These are phyloP conservation scores for Talaromyces stipitatus DNA, from an alignment of 495 filamentous ascomycete genomes.

Conservation along the genomic window DNA sequence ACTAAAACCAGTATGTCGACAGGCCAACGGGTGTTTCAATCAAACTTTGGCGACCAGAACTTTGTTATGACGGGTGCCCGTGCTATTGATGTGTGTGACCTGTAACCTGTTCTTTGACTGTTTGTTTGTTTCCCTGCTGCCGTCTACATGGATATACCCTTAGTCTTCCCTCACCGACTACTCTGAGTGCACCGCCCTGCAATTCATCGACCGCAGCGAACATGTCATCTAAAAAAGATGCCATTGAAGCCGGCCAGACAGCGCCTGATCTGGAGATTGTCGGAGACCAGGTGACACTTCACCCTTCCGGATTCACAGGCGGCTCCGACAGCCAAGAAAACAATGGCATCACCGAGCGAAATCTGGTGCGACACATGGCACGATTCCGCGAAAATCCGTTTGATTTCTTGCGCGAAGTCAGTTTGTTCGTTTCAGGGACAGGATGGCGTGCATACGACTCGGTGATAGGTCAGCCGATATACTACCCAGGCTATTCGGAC, in stretches of 20 bases:
- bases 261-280: conserved; percentile 81
- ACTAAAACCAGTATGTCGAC: neutral
- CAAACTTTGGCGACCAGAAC: too few species aligned
- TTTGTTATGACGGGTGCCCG: neutral
- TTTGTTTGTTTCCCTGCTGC: neutral
- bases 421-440: conserved; percentile 78
- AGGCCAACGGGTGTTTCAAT: too few species aligned
- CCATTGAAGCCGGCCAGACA: conserved; percentile 28
- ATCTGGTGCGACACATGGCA: conserved; percentile 73
- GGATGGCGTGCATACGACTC: conserved; percentile 93
- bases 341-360: conserved; percentile 50
- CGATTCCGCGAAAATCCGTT: conserved; percentile 65
- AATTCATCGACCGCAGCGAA: neutral
- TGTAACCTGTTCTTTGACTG: neutral
- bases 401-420: conserved; percentile 88
- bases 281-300: conserved; percentile 69
- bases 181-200: neutral
- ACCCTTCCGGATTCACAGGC: conserved; percentile 61
- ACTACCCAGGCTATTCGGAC: conserved; percentile 86
- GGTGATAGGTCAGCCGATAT: conserved; percentile 84
- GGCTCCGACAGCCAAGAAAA: conserved; percentile 32
- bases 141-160: neutral
- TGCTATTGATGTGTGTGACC: neutral
- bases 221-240: conserved; percentile 31
- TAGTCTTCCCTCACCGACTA: neutral